Percentiles rank a stretch among this genome's conserved stretches.
phyloP scores from a whole-genome alignment of 2,329 filamentous ascomycete genomes.

The Claviceps citrina region DNA sequence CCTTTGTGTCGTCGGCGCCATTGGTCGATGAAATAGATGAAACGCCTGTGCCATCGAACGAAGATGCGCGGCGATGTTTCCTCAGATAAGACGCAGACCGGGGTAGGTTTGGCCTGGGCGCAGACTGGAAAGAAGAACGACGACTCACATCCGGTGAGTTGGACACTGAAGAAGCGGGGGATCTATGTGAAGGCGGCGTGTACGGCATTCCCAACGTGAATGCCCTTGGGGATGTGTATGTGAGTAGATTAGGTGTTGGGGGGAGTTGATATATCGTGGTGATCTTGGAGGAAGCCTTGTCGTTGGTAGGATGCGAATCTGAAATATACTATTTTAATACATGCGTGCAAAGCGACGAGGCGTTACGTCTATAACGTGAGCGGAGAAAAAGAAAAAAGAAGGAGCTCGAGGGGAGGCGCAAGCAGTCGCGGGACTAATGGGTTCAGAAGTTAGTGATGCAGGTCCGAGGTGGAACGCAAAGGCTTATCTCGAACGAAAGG shows the following conservation, averaged over 20 bases:
- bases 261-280: background rate
- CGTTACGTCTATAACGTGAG: background rate
- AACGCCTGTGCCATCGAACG: slow-evolving; percentile 20
- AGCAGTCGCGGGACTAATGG: background rate
- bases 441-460: background rate
- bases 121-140: slow-evolving; percentile 39
- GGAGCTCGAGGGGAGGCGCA: background rate
- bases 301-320: background rate
- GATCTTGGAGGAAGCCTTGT: background rate
- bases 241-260: background rate
- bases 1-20: slow-evolving; percentile 6
- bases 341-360: background rate
- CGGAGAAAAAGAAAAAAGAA: background rate
- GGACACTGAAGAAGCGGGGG: slow-evolving; percentile 43
- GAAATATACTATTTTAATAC: background rate
- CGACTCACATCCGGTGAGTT: slow-evolving; percentile 42
- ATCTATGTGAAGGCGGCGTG: slow-evolving; percentile 59
- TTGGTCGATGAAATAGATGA: slow-evolving; percentile 16
- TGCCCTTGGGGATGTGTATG: slow-evolving; percentile 9
- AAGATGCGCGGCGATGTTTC: slow-evolving; percentile 45
- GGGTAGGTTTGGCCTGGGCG: slow-evolving; percentile 38
- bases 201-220: slow-evolving; percentile 57
- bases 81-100: slow-evolving; percentile 51
- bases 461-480: background rate
- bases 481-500: background rate